Conservation (phyloP, 1,284 basidiomycete genomes). For the Phellopilus nigrolimitatus region DNA sequence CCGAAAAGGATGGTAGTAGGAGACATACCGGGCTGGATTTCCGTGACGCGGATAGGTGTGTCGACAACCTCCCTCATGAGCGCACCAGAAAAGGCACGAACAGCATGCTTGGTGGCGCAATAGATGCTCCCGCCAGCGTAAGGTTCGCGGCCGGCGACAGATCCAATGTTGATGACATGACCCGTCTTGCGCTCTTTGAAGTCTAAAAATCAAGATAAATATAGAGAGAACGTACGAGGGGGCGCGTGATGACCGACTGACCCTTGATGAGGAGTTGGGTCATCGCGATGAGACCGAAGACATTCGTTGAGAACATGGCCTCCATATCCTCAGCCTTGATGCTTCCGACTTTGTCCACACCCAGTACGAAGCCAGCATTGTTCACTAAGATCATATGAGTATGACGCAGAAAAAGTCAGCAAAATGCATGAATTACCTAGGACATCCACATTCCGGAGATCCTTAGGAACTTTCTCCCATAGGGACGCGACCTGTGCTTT, state of each 20-base stretch:
- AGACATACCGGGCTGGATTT: conserved; percentile 78
- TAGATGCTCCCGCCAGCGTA: conserved; percentile 86
- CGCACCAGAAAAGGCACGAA: conserved; percentile 82
- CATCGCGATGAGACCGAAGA: conserved; percentile 81
- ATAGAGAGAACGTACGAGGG: too few relatives aligned
- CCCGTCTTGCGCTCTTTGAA: conserved; percentile 88
- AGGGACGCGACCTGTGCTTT: conserved; percentile 60
- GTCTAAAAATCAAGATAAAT: conserved; percentile 39
- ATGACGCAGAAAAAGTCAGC: neutral
- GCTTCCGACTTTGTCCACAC: conserved; percentile 77
- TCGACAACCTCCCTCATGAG: conserved; percentile 85
- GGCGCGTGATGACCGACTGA: conserved; percentile 26
- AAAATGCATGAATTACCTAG: conserved; percentile 40
- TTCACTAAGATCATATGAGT: conserved; percentile 50
- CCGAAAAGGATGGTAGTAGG: neutral
- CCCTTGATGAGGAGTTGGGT: conserved; percentile 77
- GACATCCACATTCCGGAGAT: conserved; percentile 67
- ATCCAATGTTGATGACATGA: conserved; percentile 95
- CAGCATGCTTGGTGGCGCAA: conserved; percentile 85
- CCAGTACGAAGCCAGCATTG: conserved; percentile 85
- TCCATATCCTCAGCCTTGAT: conserved; percentile 75
- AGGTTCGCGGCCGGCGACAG: conserved; percentile 86
- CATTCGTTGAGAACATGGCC: conserved; percentile 92
- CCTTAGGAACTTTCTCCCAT: conserved; percentile 62
- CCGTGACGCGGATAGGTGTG: conserved; percentile 87